Base-by-base conservation (phyloP, 1,139 yeast genomes). In the Magnusiomyces suaveolens region DNA sequence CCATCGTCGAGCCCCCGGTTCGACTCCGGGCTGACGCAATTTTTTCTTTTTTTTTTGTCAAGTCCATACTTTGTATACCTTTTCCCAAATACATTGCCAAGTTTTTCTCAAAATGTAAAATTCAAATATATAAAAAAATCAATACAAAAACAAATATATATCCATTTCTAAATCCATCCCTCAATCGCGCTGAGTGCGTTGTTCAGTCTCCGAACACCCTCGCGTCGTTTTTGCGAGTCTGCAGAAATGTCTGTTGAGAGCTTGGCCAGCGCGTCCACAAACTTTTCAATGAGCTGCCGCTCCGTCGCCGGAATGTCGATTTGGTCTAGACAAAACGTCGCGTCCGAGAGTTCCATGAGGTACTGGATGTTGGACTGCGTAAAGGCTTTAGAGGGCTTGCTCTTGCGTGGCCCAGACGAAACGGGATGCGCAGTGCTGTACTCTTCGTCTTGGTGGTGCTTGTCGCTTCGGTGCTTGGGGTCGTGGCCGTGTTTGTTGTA, bases 231-330 rank as follows among this genome's bases (percentile, higher is more conserved):
- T 39, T 80, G 81, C 46, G 86, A 87, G 68, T 90, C 96, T 54
- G 87, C 69, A 54, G 87, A 84, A 87, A 90, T 89, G 66, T 89
- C 96, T 56, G 90, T 87, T 2, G 95, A 87, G 58, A 90, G 76
- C 62, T 94, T 76, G 24, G 94, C 84, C 56, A 90, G 73, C 1
- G 95, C 84, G 64, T 88, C 95, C 3, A 90, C 86, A 50, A 90
- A 81, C 68, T 87, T 83, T 66, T 89, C 96, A 52, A 90, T 75
- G 53, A 89, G 74, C 61, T 81, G 84, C 61, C 86, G 85, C 66
- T 89, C 96, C 59, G 83, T 83, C 0, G 78, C 71, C 2, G 94
- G 90, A 58, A 89, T 75, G 51, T 86, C 87, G 58, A 89, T 71
- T 56, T 80, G 81, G 51, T 83, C 81, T 64, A 89, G 85, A 61